A percentile compares a stretch with the other conserved stretches of the same genome.
Conservation (phyloP, 331 rosid species). For the Malus hybrid region DNA sequence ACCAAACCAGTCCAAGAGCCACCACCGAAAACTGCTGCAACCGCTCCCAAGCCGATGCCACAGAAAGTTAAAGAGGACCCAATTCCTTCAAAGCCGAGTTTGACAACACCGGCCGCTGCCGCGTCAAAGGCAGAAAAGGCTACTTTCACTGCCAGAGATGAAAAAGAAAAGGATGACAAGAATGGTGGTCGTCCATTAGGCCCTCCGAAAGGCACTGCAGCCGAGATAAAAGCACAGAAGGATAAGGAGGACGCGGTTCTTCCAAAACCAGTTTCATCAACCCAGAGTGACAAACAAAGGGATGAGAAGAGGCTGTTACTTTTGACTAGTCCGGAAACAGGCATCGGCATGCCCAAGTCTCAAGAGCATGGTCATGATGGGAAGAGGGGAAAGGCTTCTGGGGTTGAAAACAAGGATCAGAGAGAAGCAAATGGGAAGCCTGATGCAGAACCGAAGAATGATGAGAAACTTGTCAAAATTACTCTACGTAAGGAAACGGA, state of each 20-base stretch:
- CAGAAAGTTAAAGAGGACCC: not conserved
- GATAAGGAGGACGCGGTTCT: not conserved
- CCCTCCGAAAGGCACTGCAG: constrained; percentile 1
- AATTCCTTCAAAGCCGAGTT: not conserved
- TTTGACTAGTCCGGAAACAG: not conserved
- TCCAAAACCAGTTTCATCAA: not conserved
- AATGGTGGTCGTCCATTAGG: not conserved
- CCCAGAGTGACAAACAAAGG: not conserved
- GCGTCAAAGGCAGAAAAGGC: constrained; percentile 8
- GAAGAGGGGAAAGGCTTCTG: not conserved
- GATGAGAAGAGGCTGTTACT: not conserved
- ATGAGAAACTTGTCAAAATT: constrained; percentile 13
- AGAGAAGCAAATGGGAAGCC: constrained; percentile 7
- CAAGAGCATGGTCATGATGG: not conserved
- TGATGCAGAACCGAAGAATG: constrained; percentile 14
- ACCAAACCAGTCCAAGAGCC: not conserved
- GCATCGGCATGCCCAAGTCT: not conserved
- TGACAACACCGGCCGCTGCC: not conserved
- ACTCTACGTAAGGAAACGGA: constrained; percentile 3
- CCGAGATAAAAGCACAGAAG: not conserved
- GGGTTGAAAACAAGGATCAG: no score
- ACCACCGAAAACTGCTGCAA: not conserved
- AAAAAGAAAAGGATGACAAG: not conserved
- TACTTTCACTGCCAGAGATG: not conserved
- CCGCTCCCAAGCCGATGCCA: not conserved